Conservation (phyloP, 2,329 filamentous ascomycete genomes). For the Verticillium isaacii region DNA sequence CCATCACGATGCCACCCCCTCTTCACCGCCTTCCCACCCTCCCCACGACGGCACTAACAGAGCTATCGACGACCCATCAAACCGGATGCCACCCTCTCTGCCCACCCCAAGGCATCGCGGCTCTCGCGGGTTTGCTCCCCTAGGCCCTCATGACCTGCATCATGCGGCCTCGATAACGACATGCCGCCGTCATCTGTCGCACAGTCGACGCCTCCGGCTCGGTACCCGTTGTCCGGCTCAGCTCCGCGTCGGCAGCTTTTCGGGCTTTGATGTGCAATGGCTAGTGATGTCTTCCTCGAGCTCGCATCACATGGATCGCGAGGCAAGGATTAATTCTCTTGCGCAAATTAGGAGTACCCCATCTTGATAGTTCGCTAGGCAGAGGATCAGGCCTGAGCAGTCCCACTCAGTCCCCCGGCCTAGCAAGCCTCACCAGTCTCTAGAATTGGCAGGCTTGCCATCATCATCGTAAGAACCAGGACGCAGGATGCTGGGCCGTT, state of each 20-base stretch:
- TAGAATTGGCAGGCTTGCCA: no score
- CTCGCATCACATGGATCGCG: no score
- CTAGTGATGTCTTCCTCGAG: no score
- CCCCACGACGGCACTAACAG: background rate
- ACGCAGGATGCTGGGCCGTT: no score
- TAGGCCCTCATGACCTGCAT: background rate
- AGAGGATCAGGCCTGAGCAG: no score
- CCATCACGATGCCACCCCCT: background rate
- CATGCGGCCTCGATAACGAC: background rate
- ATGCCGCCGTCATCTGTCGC: background rate
- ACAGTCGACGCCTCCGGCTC: background rate
- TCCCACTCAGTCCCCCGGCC: no score
- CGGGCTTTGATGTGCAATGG: no score
- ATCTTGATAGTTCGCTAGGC: no score
- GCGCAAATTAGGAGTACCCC: no score
- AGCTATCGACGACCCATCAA: background rate
- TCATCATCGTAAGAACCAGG: no score
- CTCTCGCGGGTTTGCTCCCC: background rate
- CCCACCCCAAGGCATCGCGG: background rate
- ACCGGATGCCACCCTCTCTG: background rate
- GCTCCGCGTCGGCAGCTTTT: background rate
- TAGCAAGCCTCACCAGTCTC: no score
- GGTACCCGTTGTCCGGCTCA: background rate
- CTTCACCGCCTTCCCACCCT: background rate
- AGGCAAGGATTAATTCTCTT: no score